Conservation (phyloP, 495 filamentous ascomycete genomes). For the Penicillium maclennaniae region DNA sequence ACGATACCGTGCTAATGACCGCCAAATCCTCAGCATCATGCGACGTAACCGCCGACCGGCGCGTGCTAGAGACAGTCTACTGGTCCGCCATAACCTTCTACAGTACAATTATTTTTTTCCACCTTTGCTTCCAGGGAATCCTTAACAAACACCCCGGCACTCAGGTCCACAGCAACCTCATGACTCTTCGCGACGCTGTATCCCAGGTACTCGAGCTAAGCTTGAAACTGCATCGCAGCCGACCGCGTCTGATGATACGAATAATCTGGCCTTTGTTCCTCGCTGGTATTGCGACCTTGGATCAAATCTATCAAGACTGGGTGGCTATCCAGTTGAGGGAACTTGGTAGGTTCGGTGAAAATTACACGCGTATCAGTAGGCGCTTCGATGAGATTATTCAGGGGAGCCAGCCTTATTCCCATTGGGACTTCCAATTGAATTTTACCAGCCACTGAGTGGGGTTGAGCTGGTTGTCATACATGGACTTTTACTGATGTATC, state of each 20-base stretch:
- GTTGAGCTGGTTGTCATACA: no score
- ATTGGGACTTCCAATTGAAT: background rate
- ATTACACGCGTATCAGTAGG: constrained; percentile 19
- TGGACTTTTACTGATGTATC: no score
- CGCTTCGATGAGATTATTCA: constrained; percentile 29
- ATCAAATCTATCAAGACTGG: constrained; percentile 34
- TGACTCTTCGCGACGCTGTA: constrained; percentile 21
- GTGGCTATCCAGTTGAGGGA: constrained; percentile 31
- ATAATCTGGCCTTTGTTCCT: constrained; percentile 32
- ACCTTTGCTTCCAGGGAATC: constrained; percentile 26
- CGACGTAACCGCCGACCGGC: constrained; percentile 18
- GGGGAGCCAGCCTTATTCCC: constrained; percentile 16
- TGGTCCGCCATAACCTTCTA: constrained; percentile 33
- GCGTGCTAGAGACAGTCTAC: constrained; percentile 30
- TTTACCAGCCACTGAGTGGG: background rate
- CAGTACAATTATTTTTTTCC: constrained; percentile 26
- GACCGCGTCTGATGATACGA: constrained; percentile 25
- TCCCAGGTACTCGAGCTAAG: constrained; percentile 25
- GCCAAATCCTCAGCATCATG: constrained; percentile 20
- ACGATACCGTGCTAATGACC: constrained; percentile 22
- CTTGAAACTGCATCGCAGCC: constrained; percentile 28
- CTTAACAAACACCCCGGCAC: constrained; percentile 5
- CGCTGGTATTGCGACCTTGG: constrained; percentile 30
- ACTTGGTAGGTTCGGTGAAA: constrained; percentile 29
- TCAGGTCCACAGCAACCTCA: constrained; percentile 4